Base-by-base conservation (phyloP, 768 basidiomycete species). In the Russula sp. region DNA sequence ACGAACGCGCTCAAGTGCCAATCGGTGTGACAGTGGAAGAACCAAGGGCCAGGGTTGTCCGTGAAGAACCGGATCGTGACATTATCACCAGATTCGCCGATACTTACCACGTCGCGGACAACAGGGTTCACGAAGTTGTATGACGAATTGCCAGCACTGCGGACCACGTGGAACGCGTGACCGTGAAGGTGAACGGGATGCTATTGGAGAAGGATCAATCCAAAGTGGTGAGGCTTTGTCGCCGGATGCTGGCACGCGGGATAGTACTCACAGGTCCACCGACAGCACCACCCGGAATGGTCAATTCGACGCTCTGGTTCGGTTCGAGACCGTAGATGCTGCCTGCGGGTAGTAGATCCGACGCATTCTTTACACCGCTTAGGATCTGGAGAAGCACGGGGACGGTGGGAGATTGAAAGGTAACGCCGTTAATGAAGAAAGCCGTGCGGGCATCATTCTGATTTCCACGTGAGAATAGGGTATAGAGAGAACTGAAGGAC, bases 381-480 rank as follows among this genome's bases (percentile, higher is more conserved):
- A 87, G 69, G 44, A 86, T 81, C 66, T 87, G 85, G 18, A 85
- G 77, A 13, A 87, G 77, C 14, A 84, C 79, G 0, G 85, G 84
- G 0, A 79, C 73, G 0, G 76, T 74, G 0, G 84, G 84, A 1
- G 76, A 70, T 2, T 68, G 54, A 69, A 74, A 84, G 34, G 72
- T 68, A 52, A 67, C 66, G 20, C 69, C 71, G 59, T 81, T 81
- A 51, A 80, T 67, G 7, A 65, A 64, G 70, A 76, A 80, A 6
- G 68, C 54, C 9, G 26, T 65, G 59, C 28, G 32, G 10, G 24
- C 26, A 26, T 11, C 0, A 8, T 51, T 60, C 57, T 58, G 67
- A 65, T 10, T 55, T 46, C 54, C 44, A 5, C 11, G 24, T 61
- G 22, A 61, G 63, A 11, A 5, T n/a, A 9, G 36, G 5, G 36